Percentiles rank a stretch among this genome's conserved stretches.
Evolutionary conservation across 2,329 filamentous ascomycete species (phyloP).

Genomic region (Sporothrix globosa): DNA sequence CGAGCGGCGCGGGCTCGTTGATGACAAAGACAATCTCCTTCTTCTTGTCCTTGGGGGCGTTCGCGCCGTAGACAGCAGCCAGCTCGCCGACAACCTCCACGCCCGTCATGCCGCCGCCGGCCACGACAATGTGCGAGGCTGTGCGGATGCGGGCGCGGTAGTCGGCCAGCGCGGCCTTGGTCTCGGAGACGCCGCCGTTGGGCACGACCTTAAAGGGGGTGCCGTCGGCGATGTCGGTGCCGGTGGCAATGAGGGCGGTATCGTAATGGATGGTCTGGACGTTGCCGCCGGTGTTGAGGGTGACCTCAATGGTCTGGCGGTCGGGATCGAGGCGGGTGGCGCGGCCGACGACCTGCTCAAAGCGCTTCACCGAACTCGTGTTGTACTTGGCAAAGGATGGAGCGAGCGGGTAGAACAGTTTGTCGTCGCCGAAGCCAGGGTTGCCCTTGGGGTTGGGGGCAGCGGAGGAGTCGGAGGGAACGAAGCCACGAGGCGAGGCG

Average conservation of each 20-base stretch:
- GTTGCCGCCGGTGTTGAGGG: slow-evolving; percentile 40
- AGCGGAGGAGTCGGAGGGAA: slow-evolving; percentile 39
- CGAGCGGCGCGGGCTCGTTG: slow-evolving; percentile 47
- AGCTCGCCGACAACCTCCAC: slow-evolving; percentile 58
- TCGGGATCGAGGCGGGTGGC: slow-evolving; percentile 51
- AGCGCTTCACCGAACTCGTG: slow-evolving; percentile 43
- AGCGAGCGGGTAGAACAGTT: slow-evolving; percentile 52
- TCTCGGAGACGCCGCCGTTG: slow-evolving; percentile 47
- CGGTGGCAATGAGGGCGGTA: slow-evolving; percentile 60
- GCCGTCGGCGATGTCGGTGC: slow-evolving; percentile 48
- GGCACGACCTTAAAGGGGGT: slow-evolving; percentile 55
- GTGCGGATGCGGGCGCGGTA: slow-evolving; percentile 46
- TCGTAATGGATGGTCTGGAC: slow-evolving; percentile 52
- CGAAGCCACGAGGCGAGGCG: slow-evolving; percentile 39
- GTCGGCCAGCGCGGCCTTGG: slow-evolving; percentile 46
- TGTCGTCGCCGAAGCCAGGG: slow-evolving; percentile 35
- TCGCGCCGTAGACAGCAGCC: slow-evolving; percentile 49
- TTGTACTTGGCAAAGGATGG: slow-evolving; percentile 54
- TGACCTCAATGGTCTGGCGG: slow-evolving; percentile 49
- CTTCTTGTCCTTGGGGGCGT: slow-evolving; percentile 29
- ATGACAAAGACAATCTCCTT: slow-evolving; percentile 55
- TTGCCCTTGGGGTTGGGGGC: slow-evolving; percentile 28
- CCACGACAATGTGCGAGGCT: slow-evolving; percentile 56
- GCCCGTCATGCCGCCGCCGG: slow-evolving; percentile 56
- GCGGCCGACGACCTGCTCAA: slow-evolving; percentile 57